These are phyloP conservation scores for Dioscorea dumetorum DNA, from an alignment of 106 monocot genomes.

Conservation along the genomic window DNA sequence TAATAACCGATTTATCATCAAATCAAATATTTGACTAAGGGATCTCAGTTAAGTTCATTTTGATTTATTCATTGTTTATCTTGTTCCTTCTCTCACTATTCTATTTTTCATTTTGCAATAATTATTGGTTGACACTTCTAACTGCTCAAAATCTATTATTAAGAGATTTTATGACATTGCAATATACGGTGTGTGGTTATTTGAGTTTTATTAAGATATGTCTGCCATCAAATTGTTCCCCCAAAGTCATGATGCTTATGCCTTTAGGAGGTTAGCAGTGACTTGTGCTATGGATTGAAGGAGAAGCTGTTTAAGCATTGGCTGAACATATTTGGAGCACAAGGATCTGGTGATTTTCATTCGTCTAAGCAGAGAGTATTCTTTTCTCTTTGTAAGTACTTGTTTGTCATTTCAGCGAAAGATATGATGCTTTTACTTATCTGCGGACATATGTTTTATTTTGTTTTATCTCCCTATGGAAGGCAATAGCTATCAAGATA, in stretches of 20 bases:
- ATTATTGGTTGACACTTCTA: too few species aligned
- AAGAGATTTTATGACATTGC: too few species aligned
- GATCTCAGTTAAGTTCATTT: too few species aligned
- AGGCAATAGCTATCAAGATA: conserved; percentile 85
- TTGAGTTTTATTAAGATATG: too few species aligned
- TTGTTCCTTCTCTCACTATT: too few species aligned
- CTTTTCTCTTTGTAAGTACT: conserved; percentile 80
- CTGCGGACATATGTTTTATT: neutral
- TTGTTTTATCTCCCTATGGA: conserved; percentile 17
- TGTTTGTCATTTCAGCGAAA: neutral
- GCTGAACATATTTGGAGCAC: conserved; percentile 29
- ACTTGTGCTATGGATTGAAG: conserved; percentile 36
- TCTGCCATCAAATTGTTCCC: too few species aligned
- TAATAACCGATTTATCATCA: too few species aligned
- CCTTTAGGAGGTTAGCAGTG: conserved; percentile 35
- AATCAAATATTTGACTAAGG: too few species aligned
- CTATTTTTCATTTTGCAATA: too few species aligned
- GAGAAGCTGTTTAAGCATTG: conserved; percentile 69
- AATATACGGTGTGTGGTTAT: too few species aligned
- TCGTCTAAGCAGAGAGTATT: conserved; percentile 54
- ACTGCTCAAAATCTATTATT: too few species aligned
- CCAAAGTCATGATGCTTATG: neutral
- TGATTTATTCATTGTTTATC: too few species aligned
- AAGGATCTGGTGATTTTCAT: conserved; percentile 32
- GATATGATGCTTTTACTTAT: neutral